Percentiles rank a stretch among this genome's conserved stretches.
Evolutionary conservation across 1,139 yeast species (phyloP).

Genomic region (Casaregolazyma suthepensis): DNA sequence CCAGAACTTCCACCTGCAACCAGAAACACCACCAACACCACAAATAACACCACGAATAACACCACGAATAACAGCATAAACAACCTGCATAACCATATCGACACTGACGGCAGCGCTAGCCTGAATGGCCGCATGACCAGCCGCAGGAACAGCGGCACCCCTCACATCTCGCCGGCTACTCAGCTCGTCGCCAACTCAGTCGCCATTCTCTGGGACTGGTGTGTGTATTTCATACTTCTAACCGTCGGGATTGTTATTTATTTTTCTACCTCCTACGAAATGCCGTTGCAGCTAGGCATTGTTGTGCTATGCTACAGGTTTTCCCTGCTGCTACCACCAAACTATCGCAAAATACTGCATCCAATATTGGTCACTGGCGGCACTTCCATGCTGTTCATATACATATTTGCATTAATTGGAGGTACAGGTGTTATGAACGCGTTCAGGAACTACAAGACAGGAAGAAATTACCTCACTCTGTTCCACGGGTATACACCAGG

Average conservation of each 20-base stretch:
- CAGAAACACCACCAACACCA: too few relatives aligned
- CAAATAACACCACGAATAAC: too few relatives aligned
- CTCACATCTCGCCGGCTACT: not conserved
- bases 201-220: slow-evolving; percentile 50
- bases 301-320: slow-evolving; percentile 51
- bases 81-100: not conserved
- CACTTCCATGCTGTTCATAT: slow-evolving; percentile 53
- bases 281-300: slow-evolving; percentile 58
- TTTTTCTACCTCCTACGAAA: slow-evolving; percentile 44
- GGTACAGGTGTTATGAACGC: slow-evolving; percentile 46
- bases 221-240: slow-evolving; percentile 42
- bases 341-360: slow-evolving; percentile 49
- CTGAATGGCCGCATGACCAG: not conserved
- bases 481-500: slow-evolving; percentile 38
- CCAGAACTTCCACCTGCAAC: too few relatives aligned
- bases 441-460: slow-evolving; percentile 59
- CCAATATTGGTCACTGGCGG: slow-evolving; percentile 67
- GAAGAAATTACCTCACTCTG: slow-evolving; percentile 55
- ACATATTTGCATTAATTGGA: slow-evolving; percentile 44
- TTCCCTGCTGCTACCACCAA: slow-evolving; percentile 47
- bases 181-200: slow-evolving; percentile 36
- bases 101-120: not conserved
- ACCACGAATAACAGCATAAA: not conserved
- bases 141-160: not conserved
- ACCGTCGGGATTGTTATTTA: slow-evolving; percentile 43